A percentile compares a stretch with the other conserved stretches of the same genome.
Evolutionary conservation across 2,329 filamentous ascomycete genomes (phyloP).

Genomic region (Fusarium burgessii): DNA sequence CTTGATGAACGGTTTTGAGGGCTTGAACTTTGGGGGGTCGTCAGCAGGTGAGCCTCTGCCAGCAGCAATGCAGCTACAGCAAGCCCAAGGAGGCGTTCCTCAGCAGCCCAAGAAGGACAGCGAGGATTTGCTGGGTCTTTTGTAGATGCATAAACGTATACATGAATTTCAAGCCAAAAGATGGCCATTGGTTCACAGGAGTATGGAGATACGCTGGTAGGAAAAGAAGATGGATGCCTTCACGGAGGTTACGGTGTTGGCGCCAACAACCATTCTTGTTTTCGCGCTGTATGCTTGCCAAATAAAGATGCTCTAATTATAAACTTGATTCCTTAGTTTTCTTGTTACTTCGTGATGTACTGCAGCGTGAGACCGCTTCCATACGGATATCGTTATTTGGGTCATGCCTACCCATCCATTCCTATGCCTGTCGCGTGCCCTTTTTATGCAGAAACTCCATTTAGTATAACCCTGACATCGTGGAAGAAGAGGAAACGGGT

Average conservation of each 20-base stretch:
- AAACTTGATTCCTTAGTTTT: constrained; percentile 18
- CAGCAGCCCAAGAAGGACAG: constrained; percentile 66
- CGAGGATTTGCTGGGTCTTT: constrained; percentile 68
- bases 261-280: constrained; percentile 35
- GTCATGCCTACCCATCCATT: background rate
- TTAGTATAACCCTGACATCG: background rate
- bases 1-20: constrained; percentile 89
- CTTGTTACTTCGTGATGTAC: constrained; percentile 32
- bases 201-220: constrained; percentile 33
- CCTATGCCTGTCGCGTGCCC: background rate
- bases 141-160: constrained; percentile 48
- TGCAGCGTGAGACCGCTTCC: constrained; percentile 13
- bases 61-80: constrained; percentile 67
- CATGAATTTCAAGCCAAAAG: constrained; percentile 18
- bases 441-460: constrained; percentile 19
- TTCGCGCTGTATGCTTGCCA: constrained; percentile 37
- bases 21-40: constrained; percentile 77
- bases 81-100: constrained; percentile 50
- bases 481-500: background rate
- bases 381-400: constrained; percentile 27
- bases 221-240: constrained; percentile 37
- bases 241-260: constrained; percentile 31
- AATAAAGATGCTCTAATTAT: constrained; percentile 43
- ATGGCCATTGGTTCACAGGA: constrained; percentile 30
- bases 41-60: constrained; percentile 70